Evolutionary conservation across 768 basidiomycete genomes (phyloP).

Genomic region (Boletus rex-veris): DNA sequence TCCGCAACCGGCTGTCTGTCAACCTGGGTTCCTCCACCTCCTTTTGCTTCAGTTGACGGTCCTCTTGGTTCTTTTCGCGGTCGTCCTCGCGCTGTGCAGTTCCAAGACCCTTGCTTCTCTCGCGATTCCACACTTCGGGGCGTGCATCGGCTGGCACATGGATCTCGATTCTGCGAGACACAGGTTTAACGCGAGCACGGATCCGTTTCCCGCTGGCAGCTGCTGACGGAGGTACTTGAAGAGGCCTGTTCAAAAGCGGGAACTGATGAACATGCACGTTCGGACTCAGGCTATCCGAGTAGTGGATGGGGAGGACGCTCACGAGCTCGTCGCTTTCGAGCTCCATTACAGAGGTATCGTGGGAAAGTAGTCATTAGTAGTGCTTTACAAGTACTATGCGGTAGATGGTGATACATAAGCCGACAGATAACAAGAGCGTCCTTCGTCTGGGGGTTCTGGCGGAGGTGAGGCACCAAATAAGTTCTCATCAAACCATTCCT

Average conservation of each 20-base stretch:
- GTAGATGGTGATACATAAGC: neutral
- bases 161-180: slow-evolving; percentile 61
- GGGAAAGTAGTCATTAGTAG: slow-evolving; percentile 9
- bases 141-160: slow-evolving; percentile 82
- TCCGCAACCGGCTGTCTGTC: slow-evolving; percentile 66
- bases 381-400: neutral
- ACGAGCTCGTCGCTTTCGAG: slow-evolving; percentile 56
- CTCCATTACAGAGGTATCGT: slow-evolving; percentile 20
- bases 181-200: slow-evolving; percentile 66
- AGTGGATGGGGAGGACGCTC: slow-evolving; percentile 67
- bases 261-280: slow-evolving; percentile 79
- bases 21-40: slow-evolving; percentile 61
- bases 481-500: slow-evolving; percentile 9
- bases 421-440: slow-evolving; percentile 5
- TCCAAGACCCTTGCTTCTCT: slow-evolving; percentile 64
- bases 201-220: slow-evolving; percentile 70
- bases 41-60: slow-evolving; percentile 36
- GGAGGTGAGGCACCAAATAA: neutral
- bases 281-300: slow-evolving; percentile 56
- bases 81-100: slow-evolving; percentile 69
- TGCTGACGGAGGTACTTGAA: slow-evolving; percentile 77
- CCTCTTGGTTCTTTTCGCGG: slow-evolving; percentile 70
- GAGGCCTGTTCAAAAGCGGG: slow-evolving; percentile 68
- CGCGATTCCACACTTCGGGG: slow-evolving; percentile 76
- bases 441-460: slow-evolving; percentile 6